These are phyloP conservation scores for Phalaenopsis equestris DNA, from an alignment of 106 monocot genomes.

Conservation along the genomic window DNA sequence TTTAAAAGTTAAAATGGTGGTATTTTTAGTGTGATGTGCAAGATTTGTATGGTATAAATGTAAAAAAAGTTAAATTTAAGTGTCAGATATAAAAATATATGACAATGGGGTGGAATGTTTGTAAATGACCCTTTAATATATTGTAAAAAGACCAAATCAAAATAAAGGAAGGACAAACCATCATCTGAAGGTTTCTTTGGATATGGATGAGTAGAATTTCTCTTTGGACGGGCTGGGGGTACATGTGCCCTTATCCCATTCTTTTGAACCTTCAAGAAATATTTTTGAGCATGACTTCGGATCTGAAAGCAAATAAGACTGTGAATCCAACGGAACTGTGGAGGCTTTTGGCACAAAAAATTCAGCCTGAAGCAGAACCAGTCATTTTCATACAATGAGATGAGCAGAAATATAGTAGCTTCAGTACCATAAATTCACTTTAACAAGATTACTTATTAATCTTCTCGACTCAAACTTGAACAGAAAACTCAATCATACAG, in stretches of 20 bases:
- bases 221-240: constrained; percentile 45
- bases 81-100: too few relatives aligned
- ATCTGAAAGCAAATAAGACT: constrained; percentile 29
- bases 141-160: background rate
- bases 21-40: too few relatives aligned
- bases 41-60: too few relatives aligned
- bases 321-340: constrained; percentile 1
- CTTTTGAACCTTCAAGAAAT: constrained; percentile 56
- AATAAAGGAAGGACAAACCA: constrained; percentile 10
- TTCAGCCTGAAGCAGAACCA: background rate
- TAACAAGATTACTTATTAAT: too few relatives aligned
- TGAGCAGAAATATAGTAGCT: background rate
- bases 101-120: too few relatives aligned
- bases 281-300: constrained; percentile 65
- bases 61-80: too few relatives aligned
- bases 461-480: too few relatives aligned
- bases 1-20: background rate
- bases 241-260: constrained; percentile 43
- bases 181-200: constrained; percentile 30
- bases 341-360: background rate
- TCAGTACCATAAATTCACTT: background rate
- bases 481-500: too few relatives aligned
- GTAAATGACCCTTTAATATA: too few relatives aligned
- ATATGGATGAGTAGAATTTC: constrained; percentile 46
- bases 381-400: background rate